Base-by-base conservation (phyloP, 805 yeast genomes). In the Metschnikowia amazonensis region DNA sequence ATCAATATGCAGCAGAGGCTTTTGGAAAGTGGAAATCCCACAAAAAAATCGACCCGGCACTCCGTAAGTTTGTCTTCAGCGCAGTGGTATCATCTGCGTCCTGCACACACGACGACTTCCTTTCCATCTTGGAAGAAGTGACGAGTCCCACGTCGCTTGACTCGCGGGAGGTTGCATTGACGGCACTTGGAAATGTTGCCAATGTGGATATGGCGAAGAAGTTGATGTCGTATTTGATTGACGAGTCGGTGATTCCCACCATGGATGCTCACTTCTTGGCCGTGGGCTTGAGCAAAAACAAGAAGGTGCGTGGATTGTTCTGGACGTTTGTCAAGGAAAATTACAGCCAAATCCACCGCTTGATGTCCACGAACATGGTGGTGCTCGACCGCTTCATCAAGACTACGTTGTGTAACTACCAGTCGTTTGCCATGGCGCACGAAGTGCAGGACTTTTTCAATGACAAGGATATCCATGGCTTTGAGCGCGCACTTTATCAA, bases 221-320 rank as follows among this genome's bases (percentile, higher is more conserved):
- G 39, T 62, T 77, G 39, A 52, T 80, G n/a, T 60, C 53, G 0
- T 55, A 71, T 46, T 59, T 79, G 27, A 58, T 72, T 35, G 68
- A 77, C 30, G 64, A 65, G 9, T 70, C 71, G 2, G 58, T 67
- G 31, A 70, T 82, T 29, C 79, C 80, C 0, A 70, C 70, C 20
- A 83, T 82, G 83, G 85, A 82, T 55, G 69, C 76, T 16, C 79
- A 77, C 54, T 77, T 74, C 56, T 63, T 81, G 42, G 75, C 76
- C 2, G 59, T 57, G 7, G 61, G 77, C 21, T 65, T 82, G 29
- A 70, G 78, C n/a, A 53, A 62, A 7, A 82, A 82, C 58, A 50
- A 72, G 5, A 54, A 52, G 10, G 66, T 77, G 1, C 72, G 79
- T 39, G 60, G 64, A 38, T 47, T 50, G 36, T 73, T 76, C 51